Conservation (phyloP, 2,329 filamentous ascomycete genomes). For the Trichoderma simmonsii region DNA sequence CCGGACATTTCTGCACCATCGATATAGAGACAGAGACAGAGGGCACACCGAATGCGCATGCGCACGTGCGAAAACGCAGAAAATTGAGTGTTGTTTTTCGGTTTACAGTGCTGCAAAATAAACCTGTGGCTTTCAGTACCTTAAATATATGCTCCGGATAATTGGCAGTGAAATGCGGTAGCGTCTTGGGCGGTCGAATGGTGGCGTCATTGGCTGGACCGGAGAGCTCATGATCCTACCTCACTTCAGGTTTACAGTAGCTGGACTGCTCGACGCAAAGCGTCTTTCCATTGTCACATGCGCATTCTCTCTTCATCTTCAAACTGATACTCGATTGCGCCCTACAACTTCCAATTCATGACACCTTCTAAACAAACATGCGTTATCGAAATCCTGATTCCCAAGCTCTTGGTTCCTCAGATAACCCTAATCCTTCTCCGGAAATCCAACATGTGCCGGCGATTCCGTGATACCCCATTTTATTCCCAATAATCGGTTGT, state of each 20-base stretch:
- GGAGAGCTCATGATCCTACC: neutral
- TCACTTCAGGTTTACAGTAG: too few relatives aligned
- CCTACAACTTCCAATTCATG: slow-evolving; percentile 6
- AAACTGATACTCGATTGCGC: slow-evolving; percentile 14
- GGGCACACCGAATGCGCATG: neutral
- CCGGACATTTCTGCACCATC: neutral
- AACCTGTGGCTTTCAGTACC: neutral
- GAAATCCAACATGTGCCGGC: slow-evolving; percentile 4
- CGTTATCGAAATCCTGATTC: slow-evolving; percentile 8
- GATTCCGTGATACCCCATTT: slow-evolving; percentile 6
- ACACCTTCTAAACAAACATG: slow-evolving; percentile 12
- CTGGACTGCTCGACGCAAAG: neutral
- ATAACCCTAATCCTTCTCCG: neutral
- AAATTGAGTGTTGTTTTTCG: neutral
- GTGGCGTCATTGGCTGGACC: neutral
- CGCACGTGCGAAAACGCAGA: neutral
- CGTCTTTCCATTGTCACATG: neutral
- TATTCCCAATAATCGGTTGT: slow-evolving; percentile 1
- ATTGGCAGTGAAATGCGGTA: neutral
- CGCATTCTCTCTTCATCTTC: neutral
- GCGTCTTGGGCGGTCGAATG: neutral
- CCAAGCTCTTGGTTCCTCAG: neutral
- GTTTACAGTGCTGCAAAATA: neutral
- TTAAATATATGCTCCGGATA: neutral
- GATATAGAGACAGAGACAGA: neutral